phyloP scores from a whole-genome alignment of 768 basidiomycete species.

The Baorangia bicolor region DNA sequence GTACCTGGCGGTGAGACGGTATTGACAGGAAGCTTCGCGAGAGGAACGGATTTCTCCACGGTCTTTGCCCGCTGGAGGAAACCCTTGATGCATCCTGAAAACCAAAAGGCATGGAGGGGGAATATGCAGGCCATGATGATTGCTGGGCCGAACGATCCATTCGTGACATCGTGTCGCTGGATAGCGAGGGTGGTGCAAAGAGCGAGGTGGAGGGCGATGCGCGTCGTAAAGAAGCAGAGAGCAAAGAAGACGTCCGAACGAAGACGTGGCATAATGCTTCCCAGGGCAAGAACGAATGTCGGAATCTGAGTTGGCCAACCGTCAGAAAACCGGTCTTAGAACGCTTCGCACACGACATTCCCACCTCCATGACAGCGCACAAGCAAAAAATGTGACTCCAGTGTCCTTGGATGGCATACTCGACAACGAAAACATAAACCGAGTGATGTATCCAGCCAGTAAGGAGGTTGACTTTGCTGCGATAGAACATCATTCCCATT shows the following conservation, averaged over 20 bases:
- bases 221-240: conserved; percentile 47
- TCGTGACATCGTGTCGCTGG: conserved; percentile 30
- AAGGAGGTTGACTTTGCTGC: conserved; percentile 43
- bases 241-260: conserved; percentile 54
- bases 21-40: conserved; percentile 1
- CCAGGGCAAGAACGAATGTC: conserved; percentile 50
- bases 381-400: conserved; percentile 47
- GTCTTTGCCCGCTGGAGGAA: conserved; percentile 37
- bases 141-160: conserved; percentile 40
- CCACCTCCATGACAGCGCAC: conserved; percentile 48
- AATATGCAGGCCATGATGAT: conserved; percentile 41
- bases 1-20: conserved; percentile 8
- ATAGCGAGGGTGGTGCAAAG: conserved; percentile 34
- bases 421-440: conserved; percentile 42
- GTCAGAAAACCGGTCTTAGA: neutral
- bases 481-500: conserved; percentile 47
- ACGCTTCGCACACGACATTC: neutral
- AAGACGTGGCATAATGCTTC: conserved; percentile 41
- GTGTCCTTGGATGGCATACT: conserved; percentile 34
- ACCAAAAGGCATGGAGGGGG: conserved; percentile 55
- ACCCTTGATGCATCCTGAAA: conserved; percentile 48
- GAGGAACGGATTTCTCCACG: neutral
- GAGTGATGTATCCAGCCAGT: conserved; percentile 58
- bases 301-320: conserved; percentile 39
- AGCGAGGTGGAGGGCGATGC: conserved; percentile 46